These are phyloP conservation scores for Ambrosia hybrid DNA, from an alignment of 140 eudicot genomes.

Conservation along the genomic window DNA sequence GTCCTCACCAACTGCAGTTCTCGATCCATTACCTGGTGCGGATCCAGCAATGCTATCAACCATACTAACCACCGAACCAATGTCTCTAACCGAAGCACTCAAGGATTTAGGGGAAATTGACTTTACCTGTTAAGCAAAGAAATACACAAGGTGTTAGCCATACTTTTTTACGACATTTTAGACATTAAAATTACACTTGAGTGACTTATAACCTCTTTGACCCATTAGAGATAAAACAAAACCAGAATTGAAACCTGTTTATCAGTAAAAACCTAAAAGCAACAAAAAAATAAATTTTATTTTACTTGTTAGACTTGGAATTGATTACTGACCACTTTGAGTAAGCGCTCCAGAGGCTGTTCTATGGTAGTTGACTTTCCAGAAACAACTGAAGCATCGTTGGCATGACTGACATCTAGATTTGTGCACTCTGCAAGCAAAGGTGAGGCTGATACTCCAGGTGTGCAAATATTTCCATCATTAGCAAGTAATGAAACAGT, in stretches of 20 bases:
- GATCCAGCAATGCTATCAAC: conserved; percentile 35
- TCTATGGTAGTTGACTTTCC: conserved; percentile 61
- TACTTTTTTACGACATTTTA: not conserved
- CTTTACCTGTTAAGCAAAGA: conserved; percentile 26
- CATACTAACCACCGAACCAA: conserved; percentile 26
- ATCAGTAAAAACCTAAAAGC: not conserved
- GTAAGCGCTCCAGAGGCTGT: conserved; percentile 78
- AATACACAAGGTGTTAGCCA: conserved; percentile 9
- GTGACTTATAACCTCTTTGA: no score
- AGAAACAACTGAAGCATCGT: conserved; percentile 42
- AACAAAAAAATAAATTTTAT: not conserved
- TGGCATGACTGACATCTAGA: conserved; percentile 60
- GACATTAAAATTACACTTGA: no score
- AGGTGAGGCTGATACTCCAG: conserved; percentile 89
- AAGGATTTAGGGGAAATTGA: conserved; percentile 32
- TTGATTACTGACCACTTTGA: conserved; percentile 67
- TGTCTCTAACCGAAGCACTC: conserved; percentile 33
- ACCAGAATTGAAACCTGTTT: not conserved
- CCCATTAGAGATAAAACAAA: no score
- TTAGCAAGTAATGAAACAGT: conserved; percentile 57
- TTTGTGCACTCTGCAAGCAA: conserved; percentile 77
- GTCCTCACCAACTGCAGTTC: conserved; percentile 22
- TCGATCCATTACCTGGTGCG: conserved; percentile 23
- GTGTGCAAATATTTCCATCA: conserved; percentile 67
- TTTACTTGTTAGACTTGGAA: not conserved